Conservation (phyloP, 768 basidiomycete species). For the Phlegmacium glaucopus region DNA sequence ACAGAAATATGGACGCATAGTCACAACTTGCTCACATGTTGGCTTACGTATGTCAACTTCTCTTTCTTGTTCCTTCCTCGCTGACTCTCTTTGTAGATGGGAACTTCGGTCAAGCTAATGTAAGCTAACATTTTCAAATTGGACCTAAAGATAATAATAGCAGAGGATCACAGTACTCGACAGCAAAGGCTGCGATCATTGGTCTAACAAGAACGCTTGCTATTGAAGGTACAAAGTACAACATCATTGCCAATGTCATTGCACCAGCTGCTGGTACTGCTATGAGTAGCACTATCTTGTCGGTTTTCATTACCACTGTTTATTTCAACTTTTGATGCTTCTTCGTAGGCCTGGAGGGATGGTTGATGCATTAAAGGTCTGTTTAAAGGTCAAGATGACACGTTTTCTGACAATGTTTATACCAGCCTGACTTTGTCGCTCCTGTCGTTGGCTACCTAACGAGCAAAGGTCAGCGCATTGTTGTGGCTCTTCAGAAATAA, state of each 20-base stretch:
- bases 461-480: slow-evolving; percentile 50
- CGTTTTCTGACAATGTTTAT: background rate
- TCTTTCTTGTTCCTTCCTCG: background rate
- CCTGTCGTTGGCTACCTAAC: slow-evolving; percentile 90
- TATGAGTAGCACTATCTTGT: slow-evolving; percentile 87
- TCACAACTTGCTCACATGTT: slow-evolving; percentile 90
- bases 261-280: slow-evolving; percentile 88
- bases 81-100: slow-evolving; percentile 53
- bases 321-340: background rate
- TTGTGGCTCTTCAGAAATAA: background rate
- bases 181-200: slow-evolving; percentile 90
- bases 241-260: slow-evolving; percentile 85
- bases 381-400: background rate
- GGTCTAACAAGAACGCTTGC: slow-evolving; percentile 88
- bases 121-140: slow-evolving; percentile 24
- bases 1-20: slow-evolving; percentile 93
- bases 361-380: slow-evolving; percentile 86
- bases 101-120: slow-evolving; percentile 94
- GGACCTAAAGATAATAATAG: slow-evolving; percentile 71
- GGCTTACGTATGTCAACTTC: slow-evolving; percentile 74
- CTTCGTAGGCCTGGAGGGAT: slow-evolving; percentile 67
- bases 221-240: slow-evolving; percentile 88
- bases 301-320: slow-evolving; percentile 15
- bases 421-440: slow-evolving; percentile 85
- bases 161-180: slow-evolving; percentile 81